Evolutionary conservation across 768 basidiomycete genomes (phyloP).

Genomic region (Termitomyces sp.): DNA sequence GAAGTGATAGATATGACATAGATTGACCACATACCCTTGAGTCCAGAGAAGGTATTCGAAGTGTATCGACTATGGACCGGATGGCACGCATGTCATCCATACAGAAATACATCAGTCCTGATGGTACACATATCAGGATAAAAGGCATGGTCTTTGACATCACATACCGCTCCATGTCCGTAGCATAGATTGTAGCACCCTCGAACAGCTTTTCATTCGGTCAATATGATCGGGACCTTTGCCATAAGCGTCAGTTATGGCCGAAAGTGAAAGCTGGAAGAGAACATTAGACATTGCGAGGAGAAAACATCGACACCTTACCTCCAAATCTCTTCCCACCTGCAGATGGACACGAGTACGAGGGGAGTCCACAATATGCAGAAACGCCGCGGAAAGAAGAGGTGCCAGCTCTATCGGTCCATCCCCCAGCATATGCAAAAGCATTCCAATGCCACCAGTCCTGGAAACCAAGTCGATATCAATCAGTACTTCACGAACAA

Average conservation of each 20-base stretch:
- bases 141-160: background rate
- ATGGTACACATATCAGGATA: background rate
- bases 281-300: background rate
- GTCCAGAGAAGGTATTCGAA: slow-evolving; percentile 84
- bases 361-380: slow-evolving; percentile 83
- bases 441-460: slow-evolving; percentile 80
- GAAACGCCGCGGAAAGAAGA: slow-evolving; percentile 71
- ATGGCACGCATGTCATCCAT: slow-evolving; percentile 86
- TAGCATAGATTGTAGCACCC: slow-evolving; percentile 77
- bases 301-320: slow-evolving; percentile 24
- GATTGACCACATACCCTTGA: slow-evolving; percentile 56
- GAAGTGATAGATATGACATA: background rate
- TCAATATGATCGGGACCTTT: slow-evolving; percentile 76
- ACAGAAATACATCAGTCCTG: slow-evolving; percentile 89
- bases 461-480: slow-evolving; percentile 79
- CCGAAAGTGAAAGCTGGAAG: slow-evolving; percentile 73
- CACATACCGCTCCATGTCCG: slow-evolving; percentile 89
- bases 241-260: slow-evolving; percentile 90
- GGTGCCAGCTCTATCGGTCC: slow-evolving; percentile 81
- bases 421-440: slow-evolving; percentile 86
- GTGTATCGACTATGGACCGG: slow-evolving; percentile 74
- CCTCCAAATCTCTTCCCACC: slow-evolving; percentile 88
- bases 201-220: slow-evolving; percentile 70
- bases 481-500: slow-evolving; percentile 58
- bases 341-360: slow-evolving; percentile 71